Conservation (phyloP, 106 monocot genomes). For the Amphibolis antarctica region DNA sequence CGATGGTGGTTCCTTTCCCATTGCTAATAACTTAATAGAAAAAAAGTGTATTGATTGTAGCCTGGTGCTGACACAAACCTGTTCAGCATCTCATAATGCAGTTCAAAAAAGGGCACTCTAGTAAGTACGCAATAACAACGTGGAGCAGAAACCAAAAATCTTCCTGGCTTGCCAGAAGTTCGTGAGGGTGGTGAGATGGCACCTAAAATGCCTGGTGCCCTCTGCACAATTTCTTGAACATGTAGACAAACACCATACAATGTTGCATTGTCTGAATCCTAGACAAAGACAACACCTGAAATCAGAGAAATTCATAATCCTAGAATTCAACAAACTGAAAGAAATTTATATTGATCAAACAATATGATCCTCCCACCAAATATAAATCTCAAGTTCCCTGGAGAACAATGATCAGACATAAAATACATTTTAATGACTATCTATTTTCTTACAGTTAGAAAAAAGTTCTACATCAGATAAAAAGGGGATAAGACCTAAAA, state of each 20-base stretch:
- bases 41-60: background rate
- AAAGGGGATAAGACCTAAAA: no score
- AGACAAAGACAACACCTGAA: constrained; percentile 11
- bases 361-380: no score
- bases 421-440: no score
- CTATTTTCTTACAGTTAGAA: no score
- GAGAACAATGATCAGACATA: no score
- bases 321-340: background rate
- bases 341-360: background rate
- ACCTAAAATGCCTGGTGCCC: constrained; percentile 81
- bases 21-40: constrained; percentile 1
- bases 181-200: constrained; percentile 34
- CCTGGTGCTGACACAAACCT: constrained; percentile 34
- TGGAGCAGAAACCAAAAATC: constrained; percentile 88
- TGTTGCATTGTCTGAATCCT: constrained; percentile 80
- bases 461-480: no score
- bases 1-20: no score
- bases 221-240: constrained; percentile 90
- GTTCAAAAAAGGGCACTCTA: constrained; percentile 87
- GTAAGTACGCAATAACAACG: constrained; percentile 96
- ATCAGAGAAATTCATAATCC: background rate
- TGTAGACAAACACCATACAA: constrained; percentile 86
- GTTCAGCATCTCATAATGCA: constrained; percentile 98
- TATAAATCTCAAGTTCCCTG: no score
- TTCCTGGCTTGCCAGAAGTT: constrained; percentile 37